Evolutionary conservation across 768 basidiomycete species (phyloP).

Genomic region (Trametes maxima): DNA sequence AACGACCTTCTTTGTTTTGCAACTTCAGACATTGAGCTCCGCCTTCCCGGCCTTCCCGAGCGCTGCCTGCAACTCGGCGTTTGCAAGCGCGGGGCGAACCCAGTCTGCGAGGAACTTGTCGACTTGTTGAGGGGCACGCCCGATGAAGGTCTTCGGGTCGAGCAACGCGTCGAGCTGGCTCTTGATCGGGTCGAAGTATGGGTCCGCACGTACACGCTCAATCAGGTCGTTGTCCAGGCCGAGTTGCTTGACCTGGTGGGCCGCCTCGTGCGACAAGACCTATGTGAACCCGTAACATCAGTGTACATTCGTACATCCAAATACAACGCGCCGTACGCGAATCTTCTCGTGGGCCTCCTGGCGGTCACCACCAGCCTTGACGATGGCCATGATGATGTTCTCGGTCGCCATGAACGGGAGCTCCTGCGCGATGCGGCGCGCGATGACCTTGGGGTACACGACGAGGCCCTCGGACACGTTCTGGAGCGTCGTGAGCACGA

Average conservation of each 20-base stretch:
- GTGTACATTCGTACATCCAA: constrained; percentile 54
- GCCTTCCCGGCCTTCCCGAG: constrained; percentile 56
- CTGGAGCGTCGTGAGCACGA: constrained; percentile 91
- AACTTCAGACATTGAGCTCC: constrained; percentile 57
- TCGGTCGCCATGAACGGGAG: constrained; percentile 99
- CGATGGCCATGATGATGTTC: constrained; percentile 99
- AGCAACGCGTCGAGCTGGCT: constrained; percentile 75
- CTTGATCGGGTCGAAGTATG: constrained; percentile 92
- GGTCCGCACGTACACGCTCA: constrained; percentile 74
- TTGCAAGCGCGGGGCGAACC: constrained; percentile 82
- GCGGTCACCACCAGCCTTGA: constrained; percentile 91
- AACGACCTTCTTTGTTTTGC: not conserved
- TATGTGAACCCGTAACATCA: constrained; percentile 27
- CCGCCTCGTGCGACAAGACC: constrained; percentile 95
- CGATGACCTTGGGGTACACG: constrained; percentile 98
- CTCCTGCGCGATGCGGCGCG: constrained; percentile 88
- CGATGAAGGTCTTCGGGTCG: constrained; percentile 87
- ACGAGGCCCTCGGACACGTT: constrained; percentile 98
- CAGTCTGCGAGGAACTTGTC: constrained; percentile 84
- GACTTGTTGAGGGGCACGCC: constrained; percentile 94
- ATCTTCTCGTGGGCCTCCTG: constrained; percentile 98
- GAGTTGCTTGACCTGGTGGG: constrained; percentile 89
- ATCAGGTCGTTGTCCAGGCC: constrained; percentile 97
- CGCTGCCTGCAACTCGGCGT: constrained; percentile 54
- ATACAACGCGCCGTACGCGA: constrained; percentile 51